Conservation (phyloP, 108 stramenopile species). For the Skeletonema costatum region DNA sequence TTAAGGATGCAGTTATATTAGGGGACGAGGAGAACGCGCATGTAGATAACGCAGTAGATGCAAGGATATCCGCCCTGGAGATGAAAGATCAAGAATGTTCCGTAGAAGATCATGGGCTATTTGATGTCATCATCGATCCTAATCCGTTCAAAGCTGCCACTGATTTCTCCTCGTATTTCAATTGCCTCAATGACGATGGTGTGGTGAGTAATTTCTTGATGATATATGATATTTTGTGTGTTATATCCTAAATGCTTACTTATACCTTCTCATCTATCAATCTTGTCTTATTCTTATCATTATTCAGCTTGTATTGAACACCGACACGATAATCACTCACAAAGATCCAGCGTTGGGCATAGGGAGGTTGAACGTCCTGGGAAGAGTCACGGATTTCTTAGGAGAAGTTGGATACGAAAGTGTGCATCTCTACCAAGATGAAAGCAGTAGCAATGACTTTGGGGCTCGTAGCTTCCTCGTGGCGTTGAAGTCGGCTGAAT, state of each 20-base stretch:
- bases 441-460: constrained; percentile 34
- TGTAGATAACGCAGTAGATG: not conserved
- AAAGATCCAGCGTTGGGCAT: not conserved
- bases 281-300: not conserved
- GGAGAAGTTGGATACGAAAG: constrained; percentile 48
- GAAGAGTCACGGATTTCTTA: constrained; percentile 30
- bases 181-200: not conserved
- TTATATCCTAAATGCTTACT: not conserved
- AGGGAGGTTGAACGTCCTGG: not conserved
- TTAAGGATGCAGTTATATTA: not conserved
- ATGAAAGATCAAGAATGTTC: not conserved
- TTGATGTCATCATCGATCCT: constrained; percentile 1
- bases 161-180: not conserved
- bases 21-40: not conserved
- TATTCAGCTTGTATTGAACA: constrained; percentile 4
- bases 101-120: not conserved
- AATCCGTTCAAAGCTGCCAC: not conserved
- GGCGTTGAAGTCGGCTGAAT: constrained; percentile 39
- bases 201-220: not conserved
- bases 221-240: not conserved
- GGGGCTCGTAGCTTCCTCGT: constrained; percentile 35
- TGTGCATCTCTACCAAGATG: constrained; percentile 52
- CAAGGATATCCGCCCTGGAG: not conserved
- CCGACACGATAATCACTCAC: not conserved
- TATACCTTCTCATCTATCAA: not conserved